These are phyloP conservation scores for Dendrobium huoshanense DNA, from an alignment of 106 monocot species.

Conservation along the genomic window DNA sequence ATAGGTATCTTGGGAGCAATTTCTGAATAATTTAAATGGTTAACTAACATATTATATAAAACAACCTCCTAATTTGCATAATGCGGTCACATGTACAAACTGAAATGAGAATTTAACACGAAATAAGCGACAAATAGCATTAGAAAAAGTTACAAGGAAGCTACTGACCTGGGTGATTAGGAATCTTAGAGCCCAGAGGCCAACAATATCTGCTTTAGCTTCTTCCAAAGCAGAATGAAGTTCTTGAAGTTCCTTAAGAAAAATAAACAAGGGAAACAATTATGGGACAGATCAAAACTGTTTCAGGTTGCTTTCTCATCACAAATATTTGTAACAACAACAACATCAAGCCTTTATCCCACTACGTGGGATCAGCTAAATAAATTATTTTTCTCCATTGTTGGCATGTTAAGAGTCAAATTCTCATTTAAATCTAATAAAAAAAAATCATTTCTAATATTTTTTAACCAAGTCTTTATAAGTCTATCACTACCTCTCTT, in stretches of 20 bases:
- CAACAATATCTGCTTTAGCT: slow-evolving; percentile 99
- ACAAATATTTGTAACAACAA: too few relatives aligned
- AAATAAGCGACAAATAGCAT: background rate
- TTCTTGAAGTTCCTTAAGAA: slow-evolving; percentile 87
- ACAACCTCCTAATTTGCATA: background rate
- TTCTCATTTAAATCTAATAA: too few relatives aligned
- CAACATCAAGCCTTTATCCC: too few relatives aligned
- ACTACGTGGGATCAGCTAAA: too few relatives aligned
- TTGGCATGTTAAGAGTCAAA: too few relatives aligned
- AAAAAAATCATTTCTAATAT: too few relatives aligned
- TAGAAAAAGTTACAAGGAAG: background rate
- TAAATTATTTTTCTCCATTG: too few relatives aligned
- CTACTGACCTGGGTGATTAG: slow-evolving; percentile 68
- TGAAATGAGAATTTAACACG: background rate
- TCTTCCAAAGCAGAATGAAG: slow-evolving; percentile 88
- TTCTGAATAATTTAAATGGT: slow-evolving; percentile 31
- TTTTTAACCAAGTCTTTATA: too few relatives aligned
- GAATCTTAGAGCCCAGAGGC: slow-evolving; percentile 92
- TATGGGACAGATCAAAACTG: background rate
- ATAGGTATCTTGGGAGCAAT: slow-evolving; percentile 48
- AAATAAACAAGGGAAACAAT: background rate
- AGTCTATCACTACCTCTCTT: too few relatives aligned
- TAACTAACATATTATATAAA: background rate
- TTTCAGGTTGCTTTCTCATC: background rate
- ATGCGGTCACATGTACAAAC: background rate